phyloP scores from a whole-genome alignment of 2,329 filamentous ascomycete species.

The Aspergillus aculeatus region DNA sequence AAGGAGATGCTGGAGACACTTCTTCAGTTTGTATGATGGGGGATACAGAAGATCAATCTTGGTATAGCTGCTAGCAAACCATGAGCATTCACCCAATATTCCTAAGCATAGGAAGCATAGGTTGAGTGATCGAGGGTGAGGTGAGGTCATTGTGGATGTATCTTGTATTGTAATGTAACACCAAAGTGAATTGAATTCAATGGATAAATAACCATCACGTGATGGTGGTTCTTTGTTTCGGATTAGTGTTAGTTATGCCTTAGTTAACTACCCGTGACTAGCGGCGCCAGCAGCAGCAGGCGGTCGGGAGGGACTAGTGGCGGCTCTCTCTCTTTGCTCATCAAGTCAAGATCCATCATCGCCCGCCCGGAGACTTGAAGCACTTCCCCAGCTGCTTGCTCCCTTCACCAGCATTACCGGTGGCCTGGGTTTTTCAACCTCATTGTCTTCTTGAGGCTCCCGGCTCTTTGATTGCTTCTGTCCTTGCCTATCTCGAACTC shows the following conservation, averaged over 20 bases:
- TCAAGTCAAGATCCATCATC: conserved; percentile 31
- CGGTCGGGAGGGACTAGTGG: conserved; percentile 27
- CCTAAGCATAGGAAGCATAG: too few species aligned
- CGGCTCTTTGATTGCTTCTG: conserved; percentile 17
- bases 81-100: too few species aligned
- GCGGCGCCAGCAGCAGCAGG: conserved; percentile 21
- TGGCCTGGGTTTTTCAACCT: conserved; percentile 25
- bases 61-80: conserved; percentile 1
- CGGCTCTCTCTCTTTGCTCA: conserved; percentile 23
- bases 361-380: conserved; percentile 18
- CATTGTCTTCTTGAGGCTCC: conserved; percentile 29
- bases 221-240: conserved; percentile 7
- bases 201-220: conserved; percentile 20
- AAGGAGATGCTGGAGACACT: conserved; percentile 68
- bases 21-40: conserved; percentile 38
- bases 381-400: conserved; percentile 18
- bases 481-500: not conserved
- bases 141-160: not conserved
- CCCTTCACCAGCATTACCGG: conserved; percentile 24
- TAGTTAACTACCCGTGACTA: not conserved
- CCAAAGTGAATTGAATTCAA: not conserved
- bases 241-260: conserved; percentile 9
- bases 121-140: not conserved
- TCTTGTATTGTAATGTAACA: conserved; percentile 1
- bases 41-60: not conserved